These are phyloP conservation scores for Alectoria sarmentosa DNA, from an alignment of 495 filamentous ascomycete genomes.

Conservation along the genomic window DNA sequence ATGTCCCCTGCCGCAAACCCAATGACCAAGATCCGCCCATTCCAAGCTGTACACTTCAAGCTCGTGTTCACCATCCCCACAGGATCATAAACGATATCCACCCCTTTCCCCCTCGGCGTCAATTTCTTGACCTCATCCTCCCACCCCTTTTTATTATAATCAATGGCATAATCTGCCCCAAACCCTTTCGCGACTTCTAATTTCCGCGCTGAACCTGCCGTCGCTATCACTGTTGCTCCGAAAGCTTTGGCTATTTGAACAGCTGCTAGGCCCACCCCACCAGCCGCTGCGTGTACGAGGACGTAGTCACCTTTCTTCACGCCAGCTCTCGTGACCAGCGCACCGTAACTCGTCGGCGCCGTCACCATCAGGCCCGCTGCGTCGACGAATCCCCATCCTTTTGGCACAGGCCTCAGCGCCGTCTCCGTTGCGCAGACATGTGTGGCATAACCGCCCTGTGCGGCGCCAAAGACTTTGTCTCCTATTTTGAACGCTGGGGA, in stretches of 20 bases:
- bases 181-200: conserved; percentile 68
- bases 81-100: conserved; percentile 87
- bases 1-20: conserved; percentile 86
- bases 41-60: conserved; percentile 77
- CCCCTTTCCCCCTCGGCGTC: conserved; percentile 62
- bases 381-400: conserved; percentile 74
- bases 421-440: conserved; percentile 59
- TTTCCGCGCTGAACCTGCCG: conserved; percentile 71
- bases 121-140: conserved; percentile 70
- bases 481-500: conserved; percentile 59
- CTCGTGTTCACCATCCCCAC: conserved; percentile 79
- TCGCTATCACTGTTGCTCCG: conserved; percentile 85
- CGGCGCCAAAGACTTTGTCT: conserved; percentile 78
- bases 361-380: conserved; percentile 89
- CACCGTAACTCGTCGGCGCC: conserved; percentile 83
- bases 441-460: conserved; percentile 81
- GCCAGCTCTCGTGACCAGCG: conserved; percentile 66
- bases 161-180: conserved; percentile 76
- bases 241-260: conserved; percentile 90
- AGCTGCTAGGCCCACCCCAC: conserved; percentile 84
- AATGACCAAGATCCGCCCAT: conserved; percentile 77
- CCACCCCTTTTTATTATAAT: conserved; percentile 64
- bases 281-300: conserved; percentile 86
- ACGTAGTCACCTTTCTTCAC: conserved; percentile 78
- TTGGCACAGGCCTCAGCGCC: conserved; percentile 62